These are phyloP conservation scores for Polyporus tsugae DNA, from an alignment of 1,284 basidiomycete genomes.

Conservation along the genomic window DNA sequence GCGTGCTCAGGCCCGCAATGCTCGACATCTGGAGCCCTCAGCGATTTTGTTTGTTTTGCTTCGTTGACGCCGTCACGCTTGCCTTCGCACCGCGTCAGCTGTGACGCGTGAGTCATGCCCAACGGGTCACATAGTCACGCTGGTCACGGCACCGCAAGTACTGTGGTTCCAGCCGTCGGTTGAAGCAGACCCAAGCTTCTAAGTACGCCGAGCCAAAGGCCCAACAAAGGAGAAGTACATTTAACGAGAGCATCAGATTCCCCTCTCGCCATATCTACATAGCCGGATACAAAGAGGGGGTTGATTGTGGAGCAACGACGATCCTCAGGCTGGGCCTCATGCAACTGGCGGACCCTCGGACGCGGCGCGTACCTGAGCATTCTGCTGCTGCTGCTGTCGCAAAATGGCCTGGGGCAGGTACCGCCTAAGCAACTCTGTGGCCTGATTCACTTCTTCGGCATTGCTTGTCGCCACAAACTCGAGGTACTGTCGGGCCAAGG, in stretches of 20 bases:
- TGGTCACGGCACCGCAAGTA: neutral
- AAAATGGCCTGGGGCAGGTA: slow-evolving; percentile 25
- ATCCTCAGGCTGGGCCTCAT: neutral
- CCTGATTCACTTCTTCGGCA: slow-evolving; percentile 74
- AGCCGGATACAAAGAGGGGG: slow-evolving; percentile 12
- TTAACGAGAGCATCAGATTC: neutral
- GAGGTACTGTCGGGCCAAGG: slow-evolving; percentile 71
- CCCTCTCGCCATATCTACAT: slow-evolving; percentile 1
- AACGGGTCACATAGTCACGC: slow-evolving; percentile 8
- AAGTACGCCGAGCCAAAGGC: slow-evolving; percentile 6
- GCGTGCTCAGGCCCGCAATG: slow-evolving; percentile 43
- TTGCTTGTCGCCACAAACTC: slow-evolving; percentile 79
- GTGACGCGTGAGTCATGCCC: slow-evolving; percentile 11
- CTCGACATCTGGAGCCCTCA: slow-evolving; percentile 59
- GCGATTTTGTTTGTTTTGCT: slow-evolving; percentile 54
- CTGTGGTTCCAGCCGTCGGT: neutral
- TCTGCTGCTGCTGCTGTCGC: slow-evolving; percentile 28
- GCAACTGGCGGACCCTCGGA: slow-evolving; percentile 16
- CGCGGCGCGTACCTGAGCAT: slow-evolving; percentile 14
- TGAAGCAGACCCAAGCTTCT: neutral
- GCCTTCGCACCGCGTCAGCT: slow-evolving; percentile 46
- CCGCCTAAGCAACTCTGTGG: slow-evolving; percentile 56
- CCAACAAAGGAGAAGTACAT: neutral
- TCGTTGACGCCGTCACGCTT: slow-evolving; percentile 49
- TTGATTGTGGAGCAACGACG: slow-evolving; percentile 4